These are phyloP conservation scores for Camillea tinctor DNA, from an alignment of 2,329 filamentous ascomycete genomes.

Conservation along the genomic window DNA sequence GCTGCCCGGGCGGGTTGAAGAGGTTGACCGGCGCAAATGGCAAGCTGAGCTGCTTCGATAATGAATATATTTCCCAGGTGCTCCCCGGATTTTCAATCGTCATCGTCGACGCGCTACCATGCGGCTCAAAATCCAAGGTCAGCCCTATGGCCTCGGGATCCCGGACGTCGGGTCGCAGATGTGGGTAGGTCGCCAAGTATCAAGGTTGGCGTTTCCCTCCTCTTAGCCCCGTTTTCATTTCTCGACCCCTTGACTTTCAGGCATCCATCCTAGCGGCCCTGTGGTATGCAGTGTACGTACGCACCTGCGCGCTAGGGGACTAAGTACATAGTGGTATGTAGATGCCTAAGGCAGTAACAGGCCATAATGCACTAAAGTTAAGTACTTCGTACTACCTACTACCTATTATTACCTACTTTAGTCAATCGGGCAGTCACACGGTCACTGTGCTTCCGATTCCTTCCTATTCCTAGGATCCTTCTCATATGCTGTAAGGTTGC, in stretches of 20 bases:
- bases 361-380: no score
- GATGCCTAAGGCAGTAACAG: not conserved
- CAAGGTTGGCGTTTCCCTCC: not conserved
- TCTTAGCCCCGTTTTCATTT: not conserved
- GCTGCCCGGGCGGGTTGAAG: slow-evolving; percentile 2
- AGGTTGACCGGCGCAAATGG: slow-evolving; percentile 14
- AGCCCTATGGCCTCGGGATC: slow-evolving; percentile 33
- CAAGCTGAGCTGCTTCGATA: slow-evolving; percentile 27
- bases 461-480: no score
- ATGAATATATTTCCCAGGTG: slow-evolving; percentile 21
- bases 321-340: not conserved
- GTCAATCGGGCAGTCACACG: no score
- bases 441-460: no score
- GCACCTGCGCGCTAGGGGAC: no score
- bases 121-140: slow-evolving; percentile 37
- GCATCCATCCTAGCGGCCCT: not conserved
- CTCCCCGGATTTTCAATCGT: slow-evolving; percentile 33
- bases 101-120: slow-evolving; percentile 35
- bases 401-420: no score
- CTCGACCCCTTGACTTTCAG: not conserved
- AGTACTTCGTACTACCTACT: no score
- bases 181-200: slow-evolving; percentile 19
- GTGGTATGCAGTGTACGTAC: no score
- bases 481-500: no score
- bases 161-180: slow-evolving; percentile 16